Evolutionary conservation across 75 land plant species (phyloP).

Genomic region (Cunninghamia lanceolata): DNA sequence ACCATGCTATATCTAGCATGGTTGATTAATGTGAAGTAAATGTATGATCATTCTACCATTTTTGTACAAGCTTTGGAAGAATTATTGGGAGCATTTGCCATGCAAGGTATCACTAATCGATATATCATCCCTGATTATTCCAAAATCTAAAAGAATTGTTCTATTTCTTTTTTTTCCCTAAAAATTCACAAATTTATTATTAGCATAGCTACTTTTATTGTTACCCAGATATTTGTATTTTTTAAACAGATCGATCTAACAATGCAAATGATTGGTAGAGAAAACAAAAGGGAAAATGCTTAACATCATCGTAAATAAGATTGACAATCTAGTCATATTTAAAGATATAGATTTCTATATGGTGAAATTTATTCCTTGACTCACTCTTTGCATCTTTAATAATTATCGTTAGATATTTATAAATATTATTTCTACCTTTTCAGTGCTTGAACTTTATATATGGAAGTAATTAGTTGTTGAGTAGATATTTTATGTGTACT

Average conservation of each 20-base stretch:
- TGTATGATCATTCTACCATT: constrained; percentile 47
- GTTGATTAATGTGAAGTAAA: constrained; percentile 65
- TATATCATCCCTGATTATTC: constrained; percentile 49
- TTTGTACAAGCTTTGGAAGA: constrained; percentile 85
- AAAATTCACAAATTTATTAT: constrained; percentile 46
- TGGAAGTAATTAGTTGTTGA: too few species aligned
- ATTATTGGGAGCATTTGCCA: constrained; percentile 77
- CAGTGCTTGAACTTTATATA: too few species aligned
- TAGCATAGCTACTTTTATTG: constrained; percentile 45
- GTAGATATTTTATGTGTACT: too few species aligned
- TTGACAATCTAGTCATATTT: too few species aligned
- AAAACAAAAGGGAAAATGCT: too few species aligned
- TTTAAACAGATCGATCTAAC: constrained; percentile 83
- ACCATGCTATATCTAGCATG: constrained; percentile 53
- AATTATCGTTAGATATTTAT: too few species aligned
- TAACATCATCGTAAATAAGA: too few species aligned
- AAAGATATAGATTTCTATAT: too few species aligned
- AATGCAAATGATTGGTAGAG: constrained; percentile 59
- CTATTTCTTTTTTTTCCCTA: constrained; percentile 42
- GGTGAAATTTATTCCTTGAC: too few species aligned
- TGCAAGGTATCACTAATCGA: constrained; percentile 75
- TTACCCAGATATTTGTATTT: constrained; percentile 48
- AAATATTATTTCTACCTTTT: too few species aligned
- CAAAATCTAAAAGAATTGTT: constrained; percentile 38
- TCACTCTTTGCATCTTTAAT: too few species aligned